Evolutionary conservation across 192 early-diverging fungal genomes (phyloP).

Genomic region (Coemansia aciculifera): DNA sequence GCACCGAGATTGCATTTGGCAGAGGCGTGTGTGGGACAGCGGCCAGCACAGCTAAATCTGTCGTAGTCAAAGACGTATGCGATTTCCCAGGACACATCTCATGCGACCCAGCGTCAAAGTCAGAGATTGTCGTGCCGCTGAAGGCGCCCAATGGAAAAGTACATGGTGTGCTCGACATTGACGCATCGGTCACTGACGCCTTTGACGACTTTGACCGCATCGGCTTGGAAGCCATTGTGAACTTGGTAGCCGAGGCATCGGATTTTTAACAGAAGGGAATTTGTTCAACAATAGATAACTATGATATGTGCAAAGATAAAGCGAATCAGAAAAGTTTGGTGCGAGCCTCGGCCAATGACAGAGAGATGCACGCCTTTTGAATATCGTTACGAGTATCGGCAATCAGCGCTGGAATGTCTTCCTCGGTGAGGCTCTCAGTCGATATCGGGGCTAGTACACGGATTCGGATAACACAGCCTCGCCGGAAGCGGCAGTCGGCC

Average conservation of each 20-base stretch:
- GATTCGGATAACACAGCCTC: slow-evolving; percentile 45
- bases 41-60: slow-evolving; percentile 57
- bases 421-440: slow-evolving; percentile 45
- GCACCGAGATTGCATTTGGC: slow-evolving; percentile 79
- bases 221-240: slow-evolving; percentile 66
- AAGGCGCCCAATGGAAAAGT: slow-evolving; percentile 51
- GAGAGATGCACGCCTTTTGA: slow-evolving; percentile 37
- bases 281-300: neutral
- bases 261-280: slow-evolving; percentile 19
- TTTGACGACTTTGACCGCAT: slow-evolving; percentile 69
- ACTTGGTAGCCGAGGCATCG: slow-evolving; percentile 58
- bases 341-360: slow-evolving; percentile 9
- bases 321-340: neutral
- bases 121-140: slow-evolving; percentile 86
- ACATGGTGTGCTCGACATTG: slow-evolving; percentile 72
- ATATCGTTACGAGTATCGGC: slow-evolving; percentile 41
- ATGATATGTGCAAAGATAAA: neutral
- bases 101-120: slow-evolving; percentile 80
- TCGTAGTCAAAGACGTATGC: slow-evolving; percentile 79
- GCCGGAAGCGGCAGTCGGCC: slow-evolving; percentile 33
- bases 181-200: slow-evolving; percentile 62
- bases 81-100: slow-evolving; percentile 87
- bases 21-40: slow-evolving; percentile 90
- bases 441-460: slow-evolving; percentile 51
- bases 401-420: slow-evolving; percentile 51